Base-by-base conservation (phyloP, 1,139 yeast genomes). In the Geotrichum citri-aurantii region DNA sequence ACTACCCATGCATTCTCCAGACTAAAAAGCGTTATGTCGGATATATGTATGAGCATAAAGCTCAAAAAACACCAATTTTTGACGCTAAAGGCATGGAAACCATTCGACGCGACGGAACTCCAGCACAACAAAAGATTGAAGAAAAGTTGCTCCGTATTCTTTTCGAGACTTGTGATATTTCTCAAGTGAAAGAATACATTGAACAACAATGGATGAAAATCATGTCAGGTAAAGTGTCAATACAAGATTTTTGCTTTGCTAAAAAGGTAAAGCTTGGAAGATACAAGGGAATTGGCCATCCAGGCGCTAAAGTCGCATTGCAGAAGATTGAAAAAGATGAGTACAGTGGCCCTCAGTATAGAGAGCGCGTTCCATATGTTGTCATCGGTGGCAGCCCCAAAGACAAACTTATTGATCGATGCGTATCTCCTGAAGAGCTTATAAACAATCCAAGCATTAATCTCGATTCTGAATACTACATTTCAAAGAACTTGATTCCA, bases 81-180 rank as follows among this genome's bases (percentile, higher is more conserved):
- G 98, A 93, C 74, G 97, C 99, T 2, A 93, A 93, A 66, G 99
- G 99, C 0, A 91, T 90, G 19, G 99, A 93, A 70, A 93, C 98
- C 0, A 88, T 93, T 0, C 73, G 99, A 62, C 76, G 99, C 64
- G 99, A 93, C 72, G 98, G 97, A 0, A 87, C 92, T 19, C 96
- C 96, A 0, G 96, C 96, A 0, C 96, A 88, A 65, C 95, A 83
- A 71, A 86, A 86, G 66, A 84, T 93, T 48, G 84, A 89, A 27
- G 96, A 89, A 63, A 81, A 82, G 62, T 75, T 88, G 0, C 72
- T 93, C 10, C 75, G 86, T 48, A 77, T 84, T 0, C 72, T 93
- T 5, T 93, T 93, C 69, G 86, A 86, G 24, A 82, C 92, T 0
- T 75, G 79, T 48, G 91, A 93, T 68, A 69, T 93, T 17, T 84